phyloP scores from a whole-genome alignment of 257 asterid genomes.

The Petunia secreta region DNA sequence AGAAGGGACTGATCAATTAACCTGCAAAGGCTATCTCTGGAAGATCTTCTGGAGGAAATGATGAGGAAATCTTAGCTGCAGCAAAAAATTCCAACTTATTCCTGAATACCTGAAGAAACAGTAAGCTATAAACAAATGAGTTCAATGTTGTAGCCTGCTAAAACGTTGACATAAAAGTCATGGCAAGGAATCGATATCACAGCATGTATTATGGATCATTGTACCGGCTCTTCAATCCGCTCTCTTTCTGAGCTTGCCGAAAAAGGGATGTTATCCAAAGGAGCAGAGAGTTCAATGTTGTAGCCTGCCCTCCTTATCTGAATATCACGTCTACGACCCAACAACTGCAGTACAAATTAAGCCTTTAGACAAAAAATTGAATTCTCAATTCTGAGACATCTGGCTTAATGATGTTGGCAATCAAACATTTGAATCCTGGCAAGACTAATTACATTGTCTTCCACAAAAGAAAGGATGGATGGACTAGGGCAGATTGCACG shows the following conservation, averaged over 20 bases:
- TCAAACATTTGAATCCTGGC: slow-evolving; percentile 36
- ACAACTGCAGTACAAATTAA: slow-evolving; percentile 54
- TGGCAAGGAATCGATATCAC: slow-evolving; percentile 1
- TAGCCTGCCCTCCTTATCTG: slow-evolving; percentile 87
- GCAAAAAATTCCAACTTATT: slow-evolving; percentile 86
- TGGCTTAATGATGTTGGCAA: slow-evolving; percentile 24
- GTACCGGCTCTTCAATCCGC: slow-evolving; percentile 88
- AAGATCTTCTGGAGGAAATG: slow-evolving; percentile 88
- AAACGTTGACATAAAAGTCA: neutral
- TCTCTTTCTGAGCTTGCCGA: slow-evolving; percentile 80
- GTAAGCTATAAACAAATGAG: slow-evolving; percentile 29
- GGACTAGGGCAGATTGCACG: slow-evolving; percentile 90
- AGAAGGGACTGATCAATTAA: slow-evolving; percentile 25
- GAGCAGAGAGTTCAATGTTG: slow-evolving; percentile 79
- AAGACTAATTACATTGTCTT: slow-evolving; percentile 72
- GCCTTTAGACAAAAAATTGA: slow-evolving; percentile 9
- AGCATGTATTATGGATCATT: slow-evolving; percentile 36
- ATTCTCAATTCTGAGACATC: slow-evolving; percentile 14
- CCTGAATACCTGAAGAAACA: slow-evolving; percentile 72
- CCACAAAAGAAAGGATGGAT: slow-evolving; percentile 91
- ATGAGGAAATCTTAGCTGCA: slow-evolving; percentile 93
- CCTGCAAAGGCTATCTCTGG: slow-evolving; percentile 99
- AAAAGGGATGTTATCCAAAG: slow-evolving; percentile 91
- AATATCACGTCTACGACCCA: slow-evolving; percentile 94
- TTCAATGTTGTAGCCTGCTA: neutral